Conservation (phyloP, 2,329 filamentous ascomycete species). For the Talaromyces piceae region DNA sequence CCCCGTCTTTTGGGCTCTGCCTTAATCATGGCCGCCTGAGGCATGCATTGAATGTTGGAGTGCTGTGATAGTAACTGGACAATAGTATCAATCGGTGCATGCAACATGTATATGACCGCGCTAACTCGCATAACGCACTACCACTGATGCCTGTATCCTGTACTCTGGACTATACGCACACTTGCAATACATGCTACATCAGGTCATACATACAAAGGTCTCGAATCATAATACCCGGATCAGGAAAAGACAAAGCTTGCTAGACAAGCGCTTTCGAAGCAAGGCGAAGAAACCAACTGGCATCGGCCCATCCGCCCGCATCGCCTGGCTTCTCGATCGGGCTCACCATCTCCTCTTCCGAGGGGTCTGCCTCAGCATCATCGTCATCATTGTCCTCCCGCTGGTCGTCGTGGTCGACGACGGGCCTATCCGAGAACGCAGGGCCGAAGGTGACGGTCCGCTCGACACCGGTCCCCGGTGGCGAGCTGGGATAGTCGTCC, state of each 20-base stretch:
- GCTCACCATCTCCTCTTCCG: neutral
- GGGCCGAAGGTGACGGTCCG: neutral
- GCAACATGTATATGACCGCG: neutral
- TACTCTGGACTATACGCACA: too few relatives aligned
- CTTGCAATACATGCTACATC: too few relatives aligned
- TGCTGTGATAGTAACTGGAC: too few relatives aligned
- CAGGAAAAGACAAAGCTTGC: neutral
- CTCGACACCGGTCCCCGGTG: neutral
- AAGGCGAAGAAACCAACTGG: conserved; percentile 50
- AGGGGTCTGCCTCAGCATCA: conserved; percentile 22
- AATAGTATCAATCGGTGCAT: neutral
- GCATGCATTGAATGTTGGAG: too few relatives aligned
- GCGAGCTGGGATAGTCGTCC: conserved; percentile 32
- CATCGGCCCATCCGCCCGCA: conserved; percentile 50
- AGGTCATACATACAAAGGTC: too few relatives aligned
- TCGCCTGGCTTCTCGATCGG: conserved; percentile 29
- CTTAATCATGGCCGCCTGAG: neutral
- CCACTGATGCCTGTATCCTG: too few relatives aligned
- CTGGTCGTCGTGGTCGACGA: neutral
- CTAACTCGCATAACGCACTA: neutral
- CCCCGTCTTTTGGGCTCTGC: too few relatives aligned
- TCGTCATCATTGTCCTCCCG: conserved; percentile 17
- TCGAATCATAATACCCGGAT: too few relatives aligned
- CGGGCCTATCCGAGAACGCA: neutral
- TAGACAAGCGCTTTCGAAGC: conserved; percentile 30